Percentiles rank a stretch among this genome's conserved stretches.
Evolutionary conservation across 768 basidiomycete genomes (phyloP).

Genomic region (Suillus americanus): DNA sequence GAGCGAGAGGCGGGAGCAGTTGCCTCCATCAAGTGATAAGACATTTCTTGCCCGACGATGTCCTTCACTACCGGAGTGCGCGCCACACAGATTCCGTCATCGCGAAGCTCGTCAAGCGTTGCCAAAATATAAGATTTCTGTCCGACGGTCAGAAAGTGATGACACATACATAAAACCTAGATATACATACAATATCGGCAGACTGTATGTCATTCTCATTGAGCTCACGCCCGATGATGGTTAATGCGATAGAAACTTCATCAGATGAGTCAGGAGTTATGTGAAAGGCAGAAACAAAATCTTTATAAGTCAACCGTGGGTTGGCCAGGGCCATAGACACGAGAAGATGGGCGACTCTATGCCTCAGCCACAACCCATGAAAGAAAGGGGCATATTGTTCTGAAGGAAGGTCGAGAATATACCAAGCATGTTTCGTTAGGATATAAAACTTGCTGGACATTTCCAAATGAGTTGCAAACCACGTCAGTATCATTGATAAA

Average conservation of each 20-base stretch:
- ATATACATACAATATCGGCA: constrained; percentile 45
- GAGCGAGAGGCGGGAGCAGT: constrained; percentile 15
- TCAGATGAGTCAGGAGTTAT: constrained; percentile 31
- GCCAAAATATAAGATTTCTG: constrained; percentile 47
- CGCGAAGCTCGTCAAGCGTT: constrained; percentile 39
- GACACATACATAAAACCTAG: not conserved
- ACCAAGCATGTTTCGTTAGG: constrained; percentile 65
- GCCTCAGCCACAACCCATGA: constrained; percentile 46
- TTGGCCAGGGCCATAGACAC: constrained; percentile 36
- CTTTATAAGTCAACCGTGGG: constrained; percentile 36
- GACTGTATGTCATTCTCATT: constrained; percentile 41
- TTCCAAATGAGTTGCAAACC: constrained; percentile 8
- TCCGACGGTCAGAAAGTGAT: constrained; percentile 1
- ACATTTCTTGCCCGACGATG: constrained; percentile 27
- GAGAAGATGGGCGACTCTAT: constrained; percentile 50
- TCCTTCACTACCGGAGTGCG: constrained; percentile 43
- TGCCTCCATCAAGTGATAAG: constrained; percentile 22
- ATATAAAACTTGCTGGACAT: constrained; percentile 60
- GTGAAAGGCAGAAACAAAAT: constrained; percentile 39
- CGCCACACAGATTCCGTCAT: constrained; percentile 30
- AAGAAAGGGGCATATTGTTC: constrained; percentile 45
- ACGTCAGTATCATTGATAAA: not conserved
- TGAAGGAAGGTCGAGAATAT: constrained; percentile 58
- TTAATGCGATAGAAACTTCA: constrained; percentile 28
- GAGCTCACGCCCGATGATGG: constrained; percentile 45